Evolutionary conservation across 2,329 filamentous ascomycete species (phyloP).

Genomic region (Chrysoporthe cubensis): DNA sequence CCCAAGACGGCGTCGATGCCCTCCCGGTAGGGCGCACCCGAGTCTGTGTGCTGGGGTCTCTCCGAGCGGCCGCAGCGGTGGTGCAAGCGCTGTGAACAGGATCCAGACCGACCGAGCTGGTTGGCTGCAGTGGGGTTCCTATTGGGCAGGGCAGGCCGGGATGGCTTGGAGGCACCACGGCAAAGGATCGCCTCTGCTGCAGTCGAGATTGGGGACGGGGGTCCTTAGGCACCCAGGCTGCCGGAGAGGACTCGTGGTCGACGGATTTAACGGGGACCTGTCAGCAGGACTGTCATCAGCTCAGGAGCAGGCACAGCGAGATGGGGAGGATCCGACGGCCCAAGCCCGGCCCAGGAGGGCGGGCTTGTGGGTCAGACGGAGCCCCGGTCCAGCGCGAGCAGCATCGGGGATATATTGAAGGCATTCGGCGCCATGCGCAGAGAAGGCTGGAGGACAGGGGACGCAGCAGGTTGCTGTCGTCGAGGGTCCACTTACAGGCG

Average conservation of each 20-base stretch:
- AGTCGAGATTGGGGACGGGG: conserved; percentile 12
- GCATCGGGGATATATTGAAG: background rate
- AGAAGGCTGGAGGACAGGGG: background rate
- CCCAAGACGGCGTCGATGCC: background rate
- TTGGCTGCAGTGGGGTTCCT: conserved; percentile 10
- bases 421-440: background rate
- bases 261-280: background rate
- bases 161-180: background rate
- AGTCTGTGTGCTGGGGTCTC: background rate
- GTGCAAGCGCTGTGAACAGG: conserved; percentile 1
- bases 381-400: background rate
- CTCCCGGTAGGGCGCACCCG: background rate
- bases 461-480: background rate
- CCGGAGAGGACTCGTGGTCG: background rate
- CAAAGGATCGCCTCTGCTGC: conserved; percentile 13
- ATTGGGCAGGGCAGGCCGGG: conserved; percentile 10
- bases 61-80: background rate
- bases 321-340: background rate
- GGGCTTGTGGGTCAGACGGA: conserved; percentile 1
- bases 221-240: background rate
- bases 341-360: background rate
- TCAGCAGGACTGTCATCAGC: background rate
- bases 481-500: background rate
- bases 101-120: background rate
- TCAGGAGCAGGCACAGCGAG: background rate